Evolutionary conservation across 1,139 yeast genomes (phyloP).

Genomic region (Petasospora rhodanensis): DNA sequence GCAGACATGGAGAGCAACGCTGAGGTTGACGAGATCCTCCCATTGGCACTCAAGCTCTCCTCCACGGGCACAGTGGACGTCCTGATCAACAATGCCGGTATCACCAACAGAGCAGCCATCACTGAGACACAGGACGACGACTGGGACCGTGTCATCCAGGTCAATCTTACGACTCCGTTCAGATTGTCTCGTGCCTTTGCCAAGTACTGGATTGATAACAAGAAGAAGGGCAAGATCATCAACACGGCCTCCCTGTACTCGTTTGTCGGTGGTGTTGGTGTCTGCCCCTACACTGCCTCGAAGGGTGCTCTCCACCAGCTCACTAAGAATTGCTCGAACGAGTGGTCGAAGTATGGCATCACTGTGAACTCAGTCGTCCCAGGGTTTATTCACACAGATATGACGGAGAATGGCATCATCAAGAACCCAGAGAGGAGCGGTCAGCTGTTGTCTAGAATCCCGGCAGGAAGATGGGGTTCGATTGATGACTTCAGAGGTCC

Average conservation of each 20-base stretch:
- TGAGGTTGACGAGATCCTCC: slow-evolving; percentile 29
- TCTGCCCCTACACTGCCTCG: slow-evolving; percentile 48
- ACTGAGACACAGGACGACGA: slow-evolving; percentile 37
- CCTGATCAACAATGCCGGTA: slow-evolving; percentile 55
- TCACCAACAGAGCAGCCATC: slow-evolving; percentile 34
- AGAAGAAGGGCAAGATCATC: slow-evolving; percentile 56
- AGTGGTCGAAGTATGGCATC: slow-evolving; percentile 48
- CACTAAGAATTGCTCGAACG: slow-evolving; percentile 47
- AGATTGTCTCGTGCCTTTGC: slow-evolving; percentile 45
- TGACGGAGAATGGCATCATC: slow-evolving; percentile 37
- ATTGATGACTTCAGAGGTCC: slow-evolving; percentile 56
- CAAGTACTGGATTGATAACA: slow-evolving; percentile 38
- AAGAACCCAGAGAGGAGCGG: slow-evolving; percentile 31
- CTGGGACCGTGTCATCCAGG: slow-evolving; percentile 43
- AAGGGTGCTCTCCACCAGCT: slow-evolving; percentile 48
- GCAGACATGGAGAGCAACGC: slow-evolving; percentile 21
- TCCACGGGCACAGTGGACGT: slow-evolving; percentile 40
- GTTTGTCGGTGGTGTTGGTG: slow-evolving; percentile 39
- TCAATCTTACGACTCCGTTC: slow-evolving; percentile 44
- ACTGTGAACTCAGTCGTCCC: slow-evolving; percentile 54
- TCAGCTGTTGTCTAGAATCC: slow-evolving; percentile 37
- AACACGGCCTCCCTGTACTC: slow-evolving; percentile 54
- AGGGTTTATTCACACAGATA: slow-evolving; percentile 50
- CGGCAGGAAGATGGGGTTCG: slow-evolving; percentile 47
- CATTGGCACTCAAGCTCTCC: slow-evolving; percentile 30